Conservation (phyloP, 306 rosid genomes). For the Glycine soja region DNA sequence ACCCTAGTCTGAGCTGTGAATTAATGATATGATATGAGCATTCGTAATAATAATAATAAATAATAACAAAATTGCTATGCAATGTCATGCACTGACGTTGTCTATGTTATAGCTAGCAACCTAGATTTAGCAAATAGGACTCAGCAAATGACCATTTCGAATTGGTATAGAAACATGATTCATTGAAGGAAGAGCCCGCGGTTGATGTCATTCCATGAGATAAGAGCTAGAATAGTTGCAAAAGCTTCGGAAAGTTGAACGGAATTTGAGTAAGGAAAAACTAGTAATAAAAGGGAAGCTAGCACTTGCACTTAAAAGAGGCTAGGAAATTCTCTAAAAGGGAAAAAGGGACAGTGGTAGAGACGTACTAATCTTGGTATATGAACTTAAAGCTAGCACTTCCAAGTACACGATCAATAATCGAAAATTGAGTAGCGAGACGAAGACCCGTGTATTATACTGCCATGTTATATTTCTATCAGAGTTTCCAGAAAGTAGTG, state of each 20-base stretch:
- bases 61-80: neutral
- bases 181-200: conserved; percentile 44
- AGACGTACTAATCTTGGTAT: conserved; percentile 49
- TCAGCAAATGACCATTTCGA: conserved; percentile 46
- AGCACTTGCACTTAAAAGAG: conserved; percentile 59
- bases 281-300: conserved; percentile 30
- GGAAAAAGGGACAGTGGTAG: conserved; percentile 47
- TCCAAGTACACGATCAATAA: conserved; percentile 37
- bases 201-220: conserved; percentile 48
- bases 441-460: conserved; percentile 22
- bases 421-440: conserved; percentile 43
- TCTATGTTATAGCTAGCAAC: neutral
- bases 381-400: conserved; percentile 38
- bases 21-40: neutral
- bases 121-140: conserved; percentile 36
- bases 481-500: conserved; percentile 33
- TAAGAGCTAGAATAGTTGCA: conserved; percentile 28
- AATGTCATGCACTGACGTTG: conserved; percentile 43
- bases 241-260: neutral
- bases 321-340: conserved; percentile 58
- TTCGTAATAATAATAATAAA: conserved; percentile 26
- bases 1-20: conserved; percentile 58
- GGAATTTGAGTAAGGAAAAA: conserved; percentile 25
- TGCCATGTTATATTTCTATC: neutral
- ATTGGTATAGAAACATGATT: conserved; percentile 37